Evolutionary conservation across 1,284 basidiomycete genomes (phyloP).

Genomic region (Somion occarium): DNA sequence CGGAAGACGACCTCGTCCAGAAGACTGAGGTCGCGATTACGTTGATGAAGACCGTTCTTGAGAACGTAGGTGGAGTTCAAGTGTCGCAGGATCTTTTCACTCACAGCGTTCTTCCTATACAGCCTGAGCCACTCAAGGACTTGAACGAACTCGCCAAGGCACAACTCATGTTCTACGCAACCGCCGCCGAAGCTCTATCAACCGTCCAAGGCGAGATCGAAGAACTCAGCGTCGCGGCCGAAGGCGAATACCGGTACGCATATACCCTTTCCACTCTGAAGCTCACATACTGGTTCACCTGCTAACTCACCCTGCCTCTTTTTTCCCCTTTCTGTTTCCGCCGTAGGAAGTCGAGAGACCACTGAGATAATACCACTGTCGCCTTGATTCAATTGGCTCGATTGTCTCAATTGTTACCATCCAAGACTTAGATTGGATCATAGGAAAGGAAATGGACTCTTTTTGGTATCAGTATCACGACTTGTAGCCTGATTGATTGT

Average conservation of each 20-base stretch:
- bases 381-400: not conserved
- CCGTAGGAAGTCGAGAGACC: conserved; percentile 75
- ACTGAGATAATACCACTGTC: conserved; percentile 45
- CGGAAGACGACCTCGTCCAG: conserved; percentile 93
- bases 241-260: conserved; percentile 83
- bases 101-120: conserved; percentile 5
- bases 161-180: conserved; percentile 79
- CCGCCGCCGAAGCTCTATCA: conserved; percentile 82
- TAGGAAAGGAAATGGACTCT: not conserved
- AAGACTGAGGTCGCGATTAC: conserved; percentile 98
- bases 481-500: not conserved
- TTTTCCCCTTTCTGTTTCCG: not conserved
- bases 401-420: not conserved
- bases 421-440: not conserved
- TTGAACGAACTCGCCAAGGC: conserved; percentile 91
- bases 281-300: not conserved
- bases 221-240: conserved; percentile 83
- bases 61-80: conserved; percentile 64
- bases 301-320: not conserved
- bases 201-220: conserved; percentile 87
- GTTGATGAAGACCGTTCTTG: conserved; percentile 96
- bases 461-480: too few species aligned
- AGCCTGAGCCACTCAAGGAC: conserved; percentile 96
- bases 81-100: not conserved
- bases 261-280: conserved; percentile 1